A percentile compares a stretch with the other conserved stretches of the same genome.
Evolutionary conservation across 1,284 basidiomycete species (phyloP).

Genomic region (Calocybe gambosa): DNA sequence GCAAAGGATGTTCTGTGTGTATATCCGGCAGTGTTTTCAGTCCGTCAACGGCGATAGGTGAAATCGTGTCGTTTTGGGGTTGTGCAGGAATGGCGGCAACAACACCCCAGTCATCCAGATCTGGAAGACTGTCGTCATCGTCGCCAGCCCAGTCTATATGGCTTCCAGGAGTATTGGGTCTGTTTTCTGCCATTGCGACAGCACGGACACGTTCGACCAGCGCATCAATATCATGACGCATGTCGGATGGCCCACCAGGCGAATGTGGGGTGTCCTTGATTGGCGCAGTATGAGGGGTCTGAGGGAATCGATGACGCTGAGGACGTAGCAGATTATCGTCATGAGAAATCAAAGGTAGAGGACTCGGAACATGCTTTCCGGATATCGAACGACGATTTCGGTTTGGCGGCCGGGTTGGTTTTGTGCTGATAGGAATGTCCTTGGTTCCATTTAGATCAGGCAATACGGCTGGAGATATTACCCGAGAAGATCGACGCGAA

Average conservation of each 20-base stretch:
- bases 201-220: slow-evolving; percentile 67
- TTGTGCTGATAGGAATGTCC: slow-evolving; percentile 25
- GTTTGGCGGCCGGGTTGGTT: slow-evolving; percentile 31
- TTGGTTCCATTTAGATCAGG: slow-evolving; percentile 20
- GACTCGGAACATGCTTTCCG: slow-evolving; percentile 19
- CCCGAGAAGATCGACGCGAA: slow-evolving; percentile 31
- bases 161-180: slow-evolving; percentile 65
- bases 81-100: slow-evolving; percentile 30
- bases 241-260: slow-evolving; percentile 35
- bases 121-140: slow-evolving; percentile 74
- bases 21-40: slow-evolving; percentile 58
- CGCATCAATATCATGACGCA: slow-evolving; percentile 58
- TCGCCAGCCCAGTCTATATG: slow-evolving; percentile 83
- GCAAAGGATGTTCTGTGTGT: slow-evolving; percentile 5
- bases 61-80: slow-evolving; percentile 43
- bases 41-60: slow-evolving; percentile 62
- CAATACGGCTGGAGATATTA: slow-evolving; percentile 23
- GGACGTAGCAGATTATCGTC: slow-evolving; percentile 27
- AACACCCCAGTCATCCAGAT: slow-evolving; percentile 78
- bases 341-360: slow-evolving; percentile 23
- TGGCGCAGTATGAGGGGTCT: slow-evolving; percentile 30
- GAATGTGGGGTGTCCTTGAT: slow-evolving; percentile 58
- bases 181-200: slow-evolving; percentile 57
- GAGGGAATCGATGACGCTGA: slow-evolving; percentile 22
- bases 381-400: slow-evolving; percentile 36